Conservation (phyloP, 2,329 filamentous ascomycete genomes). For the Penicillium sp. region DNA sequence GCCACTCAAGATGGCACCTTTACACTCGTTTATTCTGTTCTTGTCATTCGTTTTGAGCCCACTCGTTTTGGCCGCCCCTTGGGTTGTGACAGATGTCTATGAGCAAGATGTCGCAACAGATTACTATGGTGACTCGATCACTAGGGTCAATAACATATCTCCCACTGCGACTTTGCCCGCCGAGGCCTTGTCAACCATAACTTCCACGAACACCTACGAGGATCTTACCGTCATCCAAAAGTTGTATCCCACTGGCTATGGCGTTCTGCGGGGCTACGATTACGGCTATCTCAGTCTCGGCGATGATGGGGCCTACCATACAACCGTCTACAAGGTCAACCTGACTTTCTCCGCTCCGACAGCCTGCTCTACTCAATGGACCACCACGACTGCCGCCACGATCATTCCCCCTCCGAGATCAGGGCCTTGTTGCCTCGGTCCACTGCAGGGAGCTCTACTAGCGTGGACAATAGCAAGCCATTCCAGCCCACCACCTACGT, state of each 20-base stretch:
- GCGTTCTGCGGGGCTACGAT: conserved; percentile 4
- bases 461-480: conserved; percentile 19
- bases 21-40: conserved; percentile 25
- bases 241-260: conserved; percentile 28
- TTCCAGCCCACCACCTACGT: conserved; percentile 29
- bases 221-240: conserved; percentile 28
- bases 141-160: conserved; percentile 19
- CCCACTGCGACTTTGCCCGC: conserved; percentile 25
- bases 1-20: conserved; percentile 20
- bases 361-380: conserved; percentile 29
- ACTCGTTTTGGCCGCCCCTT: conserved; percentile 26
- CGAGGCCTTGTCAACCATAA: conserved; percentile 26
- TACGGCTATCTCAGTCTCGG: conserved; percentile 1
- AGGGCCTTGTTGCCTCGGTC: conserved; percentile 21
- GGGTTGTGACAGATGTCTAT: conserved; percentile 31
- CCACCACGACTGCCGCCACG: conserved; percentile 21
- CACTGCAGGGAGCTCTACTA: conserved; percentile 21
- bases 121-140: conserved; percentile 7
- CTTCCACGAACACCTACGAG: conserved; percentile 15
- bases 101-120: conserved; percentile 17
- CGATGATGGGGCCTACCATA: conserved; percentile 7
- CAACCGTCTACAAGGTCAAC: conserved; percentile 28
- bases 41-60: conserved; percentile 23
- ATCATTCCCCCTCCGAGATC: conserved; percentile 21
- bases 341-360: conserved; percentile 29